phyloP scores from a whole-genome alignment of 2,329 filamentous ascomycete genomes.

The Aspergillus sojae region DNA sequence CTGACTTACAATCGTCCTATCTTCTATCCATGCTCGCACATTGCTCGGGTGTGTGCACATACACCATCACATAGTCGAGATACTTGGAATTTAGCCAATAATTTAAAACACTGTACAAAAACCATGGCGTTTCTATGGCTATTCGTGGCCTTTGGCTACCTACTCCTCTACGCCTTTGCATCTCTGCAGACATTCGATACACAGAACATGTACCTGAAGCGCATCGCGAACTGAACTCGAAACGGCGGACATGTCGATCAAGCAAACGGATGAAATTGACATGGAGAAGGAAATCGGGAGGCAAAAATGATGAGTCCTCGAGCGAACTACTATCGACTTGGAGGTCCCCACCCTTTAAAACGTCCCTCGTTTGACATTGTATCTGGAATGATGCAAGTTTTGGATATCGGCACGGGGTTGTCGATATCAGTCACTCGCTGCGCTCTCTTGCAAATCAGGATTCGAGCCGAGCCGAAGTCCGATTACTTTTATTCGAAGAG shows the following conservation, averaged over 20 bases:
- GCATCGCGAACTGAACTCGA: conserved; percentile 24
- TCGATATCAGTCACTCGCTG: neutral
- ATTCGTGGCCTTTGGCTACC: conserved; percentile 38
- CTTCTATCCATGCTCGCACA: neutral
- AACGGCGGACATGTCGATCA: neutral
- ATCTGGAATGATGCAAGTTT: conserved; percentile 1
- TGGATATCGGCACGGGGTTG: neutral
- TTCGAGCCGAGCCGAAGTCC: neutral
- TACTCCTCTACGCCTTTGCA: conserved; percentile 40
- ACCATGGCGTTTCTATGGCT: conserved; percentile 35
- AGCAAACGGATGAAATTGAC: neutral
- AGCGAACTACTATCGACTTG: neutral
- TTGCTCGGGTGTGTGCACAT: neutral
- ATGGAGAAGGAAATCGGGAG: neutral
- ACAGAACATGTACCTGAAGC: conserved; percentile 14
- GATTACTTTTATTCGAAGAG: neutral
- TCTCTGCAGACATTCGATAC: conserved; percentile 23
- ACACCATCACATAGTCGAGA: neutral
- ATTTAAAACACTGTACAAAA: neutral
- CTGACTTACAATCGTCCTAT: neutral
- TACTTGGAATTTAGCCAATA: no score
- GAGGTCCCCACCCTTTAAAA: neutral
- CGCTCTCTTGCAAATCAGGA: neutral
- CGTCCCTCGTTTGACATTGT: neutral
- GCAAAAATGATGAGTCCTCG: neutral